phyloP scores from a whole-genome alignment of 1,139 yeast species.

The Diutina rugosa region DNA sequence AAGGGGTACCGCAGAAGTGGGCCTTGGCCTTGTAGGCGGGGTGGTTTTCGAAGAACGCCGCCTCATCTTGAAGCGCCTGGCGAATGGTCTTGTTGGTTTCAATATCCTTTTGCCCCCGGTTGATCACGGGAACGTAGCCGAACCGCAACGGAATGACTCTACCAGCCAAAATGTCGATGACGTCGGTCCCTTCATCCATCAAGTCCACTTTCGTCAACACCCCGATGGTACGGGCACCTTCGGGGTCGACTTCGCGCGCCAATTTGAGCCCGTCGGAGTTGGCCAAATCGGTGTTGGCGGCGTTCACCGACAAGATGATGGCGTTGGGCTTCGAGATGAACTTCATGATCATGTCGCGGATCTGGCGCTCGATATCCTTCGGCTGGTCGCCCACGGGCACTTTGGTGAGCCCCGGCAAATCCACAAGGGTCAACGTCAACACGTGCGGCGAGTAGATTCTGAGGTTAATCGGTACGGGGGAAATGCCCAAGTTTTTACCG shows the following conservation, averaged over 20 bases:
- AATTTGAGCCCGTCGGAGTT: conserved; percentile 93
- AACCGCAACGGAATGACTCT: conserved; percentile 89
- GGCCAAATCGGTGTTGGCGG: conserved; percentile 95
- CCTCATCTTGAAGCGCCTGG: conserved; percentile 77
- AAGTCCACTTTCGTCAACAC: conserved; percentile 93
- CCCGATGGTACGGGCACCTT: conserved; percentile 92
- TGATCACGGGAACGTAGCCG: conserved; percentile 95
- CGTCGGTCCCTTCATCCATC: conserved; percentile 99
- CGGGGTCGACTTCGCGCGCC: conserved; percentile 97
- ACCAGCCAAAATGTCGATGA: conserved; percentile 90
- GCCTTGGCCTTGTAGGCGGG: conserved; percentile 77
- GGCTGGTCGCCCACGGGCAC: conserved; percentile 99
- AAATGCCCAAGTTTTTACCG: conserved; percentile 86
- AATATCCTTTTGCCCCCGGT: conserved; percentile 95
- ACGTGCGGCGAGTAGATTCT: conserved; percentile 95
- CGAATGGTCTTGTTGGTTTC: conserved; percentile 78
- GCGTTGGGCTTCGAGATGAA: conserved; percentile 95
- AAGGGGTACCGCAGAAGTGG: conserved; percentile 90
- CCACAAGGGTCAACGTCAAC: conserved; percentile 87
- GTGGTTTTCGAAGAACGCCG: conserved; percentile 61
- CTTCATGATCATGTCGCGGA: conserved; percentile 87
- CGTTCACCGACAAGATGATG: conserved; percentile 86
- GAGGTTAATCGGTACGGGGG: conserved; percentile 84
- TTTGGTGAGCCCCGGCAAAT: conserved; percentile 94
- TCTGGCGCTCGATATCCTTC: conserved; percentile 88